These are phyloP conservation scores for Casuarina cunninghamiana DNA, from an alignment of 306 rosid species.

Conservation along the genomic window DNA sequence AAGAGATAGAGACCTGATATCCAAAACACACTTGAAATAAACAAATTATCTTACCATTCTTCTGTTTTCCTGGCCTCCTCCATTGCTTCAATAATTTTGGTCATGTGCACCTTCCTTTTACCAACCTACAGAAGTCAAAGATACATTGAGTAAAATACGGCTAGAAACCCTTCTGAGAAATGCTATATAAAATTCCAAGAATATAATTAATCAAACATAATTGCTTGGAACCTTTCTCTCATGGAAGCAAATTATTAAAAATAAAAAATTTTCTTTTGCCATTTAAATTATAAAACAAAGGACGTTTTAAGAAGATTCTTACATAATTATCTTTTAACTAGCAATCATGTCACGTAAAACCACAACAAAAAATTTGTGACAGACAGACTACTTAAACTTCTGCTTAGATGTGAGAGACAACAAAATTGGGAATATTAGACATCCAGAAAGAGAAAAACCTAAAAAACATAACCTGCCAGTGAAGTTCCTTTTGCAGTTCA, in stretches of 20 bases:
- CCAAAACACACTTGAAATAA: conserved; percentile 18
- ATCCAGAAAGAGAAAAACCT: conserved; percentile 1
- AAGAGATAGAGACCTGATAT: conserved; percentile 15
- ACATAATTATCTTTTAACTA: too few relatives aligned
- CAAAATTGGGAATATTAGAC: conserved; percentile 4
- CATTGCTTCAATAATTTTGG: conserved; percentile 46
- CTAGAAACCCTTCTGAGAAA: conserved; percentile 10
- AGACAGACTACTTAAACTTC: not conserved
- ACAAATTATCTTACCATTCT: conserved; percentile 45
- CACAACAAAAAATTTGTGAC: not conserved
- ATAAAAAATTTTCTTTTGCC: too few relatives aligned
- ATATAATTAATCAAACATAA: not conserved
- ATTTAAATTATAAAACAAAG: too few relatives aligned
- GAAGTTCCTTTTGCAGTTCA: conserved; percentile 57
- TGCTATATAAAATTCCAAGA: not conserved
- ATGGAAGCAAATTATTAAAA: not conserved
- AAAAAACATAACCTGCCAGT: conserved; percentile 58
- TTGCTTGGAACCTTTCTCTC: not conserved
- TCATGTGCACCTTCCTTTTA: conserved; percentile 50
- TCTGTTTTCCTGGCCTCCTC: conserved; percentile 53
- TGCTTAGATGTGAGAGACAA: not conserved
- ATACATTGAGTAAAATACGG: conserved; percentile 12
- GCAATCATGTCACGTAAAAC: not conserved
- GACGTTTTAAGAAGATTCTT: not conserved
- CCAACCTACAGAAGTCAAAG: conserved; percentile 45